Conservation (phyloP, 768 basidiomycete genomes). For the Stropharia rugosoannulata region DNA sequence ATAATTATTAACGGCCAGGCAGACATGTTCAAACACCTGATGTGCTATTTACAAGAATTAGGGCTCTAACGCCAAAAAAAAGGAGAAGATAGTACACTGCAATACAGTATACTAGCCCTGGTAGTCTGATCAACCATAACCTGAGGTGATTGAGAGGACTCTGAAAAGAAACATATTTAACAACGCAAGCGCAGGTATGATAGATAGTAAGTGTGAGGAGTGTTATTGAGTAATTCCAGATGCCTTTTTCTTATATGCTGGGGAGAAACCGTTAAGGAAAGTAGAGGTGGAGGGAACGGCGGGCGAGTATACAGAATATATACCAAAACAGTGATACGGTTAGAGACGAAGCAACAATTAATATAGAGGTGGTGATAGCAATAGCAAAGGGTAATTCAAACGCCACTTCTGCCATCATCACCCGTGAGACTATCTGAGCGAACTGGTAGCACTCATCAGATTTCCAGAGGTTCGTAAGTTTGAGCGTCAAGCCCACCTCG, state of each 20-base stretch:
- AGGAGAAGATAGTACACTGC: slow-evolving; percentile 15
- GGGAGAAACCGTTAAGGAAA: slow-evolving; percentile 26
- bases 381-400: slow-evolving; percentile 18
- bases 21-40: neutral
- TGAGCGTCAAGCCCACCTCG: slow-evolving; percentile 80
- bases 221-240: slow-evolving; percentile 34
- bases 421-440: slow-evolving; percentile 45
- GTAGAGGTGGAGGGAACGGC: slow-evolving; percentile 28
- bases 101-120: slow-evolving; percentile 10
- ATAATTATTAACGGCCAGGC: neutral
- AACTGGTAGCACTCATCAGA: slow-evolving; percentile 51
- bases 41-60: slow-evolving; percentile 20
- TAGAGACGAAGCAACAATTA: slow-evolving; percentile 19
- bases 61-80: slow-evolving; percentile 7
- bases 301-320: slow-evolving; percentile 30
- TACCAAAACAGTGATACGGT: slow-evolving; percentile 19
- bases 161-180: slow-evolving; percentile 30
- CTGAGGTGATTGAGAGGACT: slow-evolving; percentile 4
- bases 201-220: slow-evolving; percentile 27
- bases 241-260: slow-evolving; percentile 28
- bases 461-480: slow-evolving; percentile 85
- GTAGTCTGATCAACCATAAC: slow-evolving; percentile 13
- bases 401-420: slow-evolving; percentile 41
- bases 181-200: slow-evolving; percentile 31
- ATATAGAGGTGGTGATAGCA: slow-evolving; percentile 10